These are phyloP conservation scores for Cystobasidium sp. DNA, from an alignment of 1,284 basidiomycete genomes.

Conservation along the genomic window DNA sequence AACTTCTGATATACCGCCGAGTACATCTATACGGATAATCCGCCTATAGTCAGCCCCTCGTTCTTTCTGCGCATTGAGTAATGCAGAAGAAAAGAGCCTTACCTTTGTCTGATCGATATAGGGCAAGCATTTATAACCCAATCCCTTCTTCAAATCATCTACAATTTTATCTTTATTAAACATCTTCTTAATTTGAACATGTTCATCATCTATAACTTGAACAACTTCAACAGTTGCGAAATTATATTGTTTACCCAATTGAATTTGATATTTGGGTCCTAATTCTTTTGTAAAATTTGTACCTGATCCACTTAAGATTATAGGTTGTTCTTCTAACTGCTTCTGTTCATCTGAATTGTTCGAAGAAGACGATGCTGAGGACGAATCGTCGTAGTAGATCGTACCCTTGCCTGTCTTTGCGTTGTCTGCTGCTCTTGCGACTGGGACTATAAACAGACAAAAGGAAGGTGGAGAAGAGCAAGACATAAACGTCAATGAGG, in stretches of 20 bases:
- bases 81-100: neutral
- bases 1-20: conserved; percentile 87
- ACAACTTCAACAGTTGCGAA: conserved; percentile 81
- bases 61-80: neutral
- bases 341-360: too few relatives aligned
- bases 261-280: conserved; percentile 78
- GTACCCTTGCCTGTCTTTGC: conserved; percentile 78
- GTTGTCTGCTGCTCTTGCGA: conserved; percentile 86
- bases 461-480: neutral
- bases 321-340: conserved; percentile 62
- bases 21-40: conserved; percentile 95
- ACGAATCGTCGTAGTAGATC: conserved; percentile 68
- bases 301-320: conserved; percentile 72
- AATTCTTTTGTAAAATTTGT: conserved; percentile 83
- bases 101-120: conserved; percentile 47
- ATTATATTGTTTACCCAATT: conserved; percentile 81
- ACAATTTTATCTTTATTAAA: conserved; percentile 62
- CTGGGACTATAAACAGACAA: conserved; percentile 72
- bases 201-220: conserved; percentile 87
- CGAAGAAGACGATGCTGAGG: conserved; percentile 49
- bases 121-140: conserved; percentile 49
- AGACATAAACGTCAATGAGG: neutral
- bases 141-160: conserved; percentile 52
- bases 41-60: neutral
- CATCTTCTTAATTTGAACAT: conserved; percentile 78